These are phyloP conservation scores for Zoysia japonica DNA, from an alignment of 176 grass and related monocot genomes.

Conservation along the genomic window DNA sequence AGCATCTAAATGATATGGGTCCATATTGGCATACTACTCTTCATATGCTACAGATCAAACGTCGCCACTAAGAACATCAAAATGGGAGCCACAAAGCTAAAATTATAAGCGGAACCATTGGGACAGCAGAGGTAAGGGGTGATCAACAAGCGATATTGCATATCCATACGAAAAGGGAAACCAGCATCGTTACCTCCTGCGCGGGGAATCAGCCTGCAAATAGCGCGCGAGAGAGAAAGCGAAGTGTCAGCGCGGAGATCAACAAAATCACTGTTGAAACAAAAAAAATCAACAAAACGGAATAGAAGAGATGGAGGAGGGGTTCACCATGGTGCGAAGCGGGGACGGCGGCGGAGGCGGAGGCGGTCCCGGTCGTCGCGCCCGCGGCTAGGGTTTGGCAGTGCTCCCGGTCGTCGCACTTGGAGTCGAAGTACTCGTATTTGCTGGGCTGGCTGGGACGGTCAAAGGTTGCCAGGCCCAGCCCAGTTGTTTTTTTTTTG, in stretches of 20 bases:
- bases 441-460: background rate
- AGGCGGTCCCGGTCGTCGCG: background rate
- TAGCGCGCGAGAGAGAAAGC: background rate
- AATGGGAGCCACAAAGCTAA: background rate
- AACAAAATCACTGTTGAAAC: background rate
- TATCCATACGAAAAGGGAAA: background rate
- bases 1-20: background rate
- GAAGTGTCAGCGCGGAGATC: conserved; percentile 32
- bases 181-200: conserved; percentile 47
- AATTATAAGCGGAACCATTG: background rate
- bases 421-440: too few relatives aligned
- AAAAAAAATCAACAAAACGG: background rate
- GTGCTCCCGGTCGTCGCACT: background rate
- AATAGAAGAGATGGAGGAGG: background rate
- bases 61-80: background rate
- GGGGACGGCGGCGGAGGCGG: background rate
- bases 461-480: background rate
- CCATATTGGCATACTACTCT: background rate
- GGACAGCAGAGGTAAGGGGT: background rate
- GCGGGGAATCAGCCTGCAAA: conserved; percentile 65
- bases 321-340: conserved; percentile 42
- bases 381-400: conserved; percentile 43
- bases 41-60: background rate
- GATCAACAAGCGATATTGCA: background rate
- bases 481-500: background rate